Evolutionary conservation across 129 eudicot genomes (phyloP).

Genomic region (Flaveria bidentis): DNA sequence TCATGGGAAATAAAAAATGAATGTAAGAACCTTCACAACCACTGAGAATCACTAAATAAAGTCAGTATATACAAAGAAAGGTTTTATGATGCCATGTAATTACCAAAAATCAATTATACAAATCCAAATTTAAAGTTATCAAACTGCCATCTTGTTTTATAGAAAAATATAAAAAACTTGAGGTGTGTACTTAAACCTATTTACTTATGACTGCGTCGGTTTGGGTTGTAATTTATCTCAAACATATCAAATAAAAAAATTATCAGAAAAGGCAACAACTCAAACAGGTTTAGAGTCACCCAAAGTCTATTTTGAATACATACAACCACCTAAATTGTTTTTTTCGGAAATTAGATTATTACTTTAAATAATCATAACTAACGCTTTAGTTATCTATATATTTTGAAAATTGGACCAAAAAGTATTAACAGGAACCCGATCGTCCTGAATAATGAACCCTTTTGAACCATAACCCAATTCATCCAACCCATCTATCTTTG

Average conservation of each 20-base stretch:
- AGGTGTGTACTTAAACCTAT: neutral
- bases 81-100: neutral
- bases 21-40: constrained; percentile 4
- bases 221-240: neutral
- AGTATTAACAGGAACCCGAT: neutral
- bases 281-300: neutral
- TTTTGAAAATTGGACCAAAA: neutral
- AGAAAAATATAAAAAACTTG: neutral
- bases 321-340: neutral
- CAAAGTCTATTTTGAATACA: neutral
- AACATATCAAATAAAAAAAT: neutral
- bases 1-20: neutral
- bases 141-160: neutral
- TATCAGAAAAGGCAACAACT: neutral
- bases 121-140: neutral
- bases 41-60: neutral
- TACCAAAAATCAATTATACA: neutral
- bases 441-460: neutral
- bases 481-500: neutral
- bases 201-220: neutral
- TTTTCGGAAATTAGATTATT: no score
- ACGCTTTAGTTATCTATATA: neutral
- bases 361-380: neutral
- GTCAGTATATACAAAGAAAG: constrained; percentile 2
- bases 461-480: neutral